Base-by-base conservation (phyloP, 345 rosid species). In the Populus alba region DNA sequence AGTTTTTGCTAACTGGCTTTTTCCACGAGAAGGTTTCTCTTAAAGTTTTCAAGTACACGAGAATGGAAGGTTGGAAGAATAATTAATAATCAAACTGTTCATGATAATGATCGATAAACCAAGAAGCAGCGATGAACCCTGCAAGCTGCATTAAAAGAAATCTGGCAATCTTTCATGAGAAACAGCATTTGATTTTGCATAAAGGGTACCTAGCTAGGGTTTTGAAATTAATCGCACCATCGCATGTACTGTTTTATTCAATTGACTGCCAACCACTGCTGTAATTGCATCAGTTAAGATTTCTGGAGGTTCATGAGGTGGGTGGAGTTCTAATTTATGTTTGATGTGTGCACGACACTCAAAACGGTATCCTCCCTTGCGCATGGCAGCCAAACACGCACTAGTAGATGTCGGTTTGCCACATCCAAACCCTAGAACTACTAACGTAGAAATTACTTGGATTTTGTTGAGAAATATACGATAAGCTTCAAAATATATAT, bases 211-310 rank as follows among this genome's bases (percentile, higher is more conserved):
- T 8, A n/a, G 5, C 71, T 33, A 20, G 65, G 22, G 29, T 49
- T 47, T 31, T 12, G 71, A 45, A 72, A 15, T 33, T 33, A 33
- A 33, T 43, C 16, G 76, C 29, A 10, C 63, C 63, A 59, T 59
- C 49, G 72, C 39, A 78, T 20, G 61, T 25, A 33, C 18, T 72
- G 20, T 78, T 78, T 38, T 67, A 49, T 53, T 78, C 59, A 66
- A 38, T 17, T 29, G 77, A 79, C 61, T 79, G 27, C 68, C 57
- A 79, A 55, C 69, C 41, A 41, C 81, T 51, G 13, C 8, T 39
- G 39, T 73, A 35, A 72, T 72, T 55, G 35, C 77, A 70, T 57
- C 23, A 61, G 1, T 3, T n/a, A 15, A 7, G 31, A 43, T 33
- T 61, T 45, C 22, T 78, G 47, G 27, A 29, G 71, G 20, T 16